Evolutionary conservation across 2,329 filamentous ascomycete species (phyloP), one percentile per base, ranked within the genome.

Genomic region (Claviceps digitariae): DNA sequence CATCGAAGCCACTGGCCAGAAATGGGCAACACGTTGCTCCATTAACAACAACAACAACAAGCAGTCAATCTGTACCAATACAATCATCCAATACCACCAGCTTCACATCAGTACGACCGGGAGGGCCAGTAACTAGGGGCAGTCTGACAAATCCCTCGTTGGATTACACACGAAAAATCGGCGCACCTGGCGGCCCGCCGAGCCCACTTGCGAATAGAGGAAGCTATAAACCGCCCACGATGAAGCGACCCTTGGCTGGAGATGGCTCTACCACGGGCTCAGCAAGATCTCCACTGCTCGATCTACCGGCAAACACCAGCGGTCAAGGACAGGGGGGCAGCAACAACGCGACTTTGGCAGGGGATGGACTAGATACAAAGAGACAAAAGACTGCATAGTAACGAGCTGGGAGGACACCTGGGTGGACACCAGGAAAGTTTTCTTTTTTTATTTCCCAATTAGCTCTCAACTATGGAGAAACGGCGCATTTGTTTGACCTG

Each of bases 1-100:
- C 81, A 51, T 90, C 86, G 4, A 83, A 84, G 51, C 88, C 90
- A 0, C 71, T 95, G 2, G 77, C 76, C 4, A 78, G 76, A 57
- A 75, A 73, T 47, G 70, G 74, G 0, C 72, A 78, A 57, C 78
- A 82, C 54, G 70, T 81, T 0, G 64, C 74, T 1, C 72, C 75
- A 1, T 48, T 23, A 17, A 15, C 12, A 34, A 10, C 31, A 34
- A 34, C 10, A 34, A 10, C 10, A 9, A 34, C 62, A n/a, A 62
- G 54, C 57, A 64, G 60, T 56, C 66, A 68, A 52, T 52, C 59
- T 50, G 48, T 57, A 34, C 52, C 53, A 41, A 55, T 56, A n/a
- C 52, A 58, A 13, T 55, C 57, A n/a, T 52, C 60, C 25, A 63
- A 62, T 29, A 53, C 59, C 10, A 57, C 57, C 20, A 60, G 60